Evolutionary conservation across 225 moss, liverwort and hornwort genomes (phyloP), one percentile per base, ranked within the genome.

Genomic region (Straminergon stramineum): DNA sequence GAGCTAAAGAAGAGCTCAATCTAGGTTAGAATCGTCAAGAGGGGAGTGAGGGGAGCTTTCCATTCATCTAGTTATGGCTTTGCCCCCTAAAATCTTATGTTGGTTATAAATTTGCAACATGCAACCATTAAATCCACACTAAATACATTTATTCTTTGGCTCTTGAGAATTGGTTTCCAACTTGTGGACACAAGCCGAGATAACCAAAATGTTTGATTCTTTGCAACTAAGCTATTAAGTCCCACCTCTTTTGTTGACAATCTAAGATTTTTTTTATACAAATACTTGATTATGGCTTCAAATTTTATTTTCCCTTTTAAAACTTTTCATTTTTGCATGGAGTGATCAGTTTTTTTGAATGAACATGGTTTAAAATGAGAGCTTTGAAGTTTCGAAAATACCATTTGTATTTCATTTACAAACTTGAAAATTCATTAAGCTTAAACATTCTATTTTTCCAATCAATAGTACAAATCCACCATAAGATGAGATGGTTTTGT

Each of bases 41-140:
- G 3, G 18, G 8, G 32, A 32, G 4, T 32, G 32, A 34, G 1
- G 10, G 5, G 67, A 68, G 4, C 11, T 68, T 2, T 37, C 37
- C 20, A n/a, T 37, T 20, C 37, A 37, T 37, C 6, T 6, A 21
- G 37, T 20, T 20, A 4, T 20, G 2, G 20, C 68, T 37, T 68
- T 1, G 6, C 0, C 11, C 6, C 5, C 37, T 20, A 37, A 20
- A 37, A 20, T 6, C 11, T 20, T 20, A 35, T 10, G 19, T 19
- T 67, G 35, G 9, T 10, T 35, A 35, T 67, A 35, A 35, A 3
- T 20, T 20, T 19, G 37, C 1, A 10, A 6, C 12, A 1, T 7
- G 0, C 1, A 69, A 1, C 0, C 13, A 0, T 6, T 21, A 13
- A 22, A n/a, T 7, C 1, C 7, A 16, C 6, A n/a, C 4, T n/a